Conservation (phyloP, 495 filamentous ascomycete species). For the Aspergillus cavernicola region DNA sequence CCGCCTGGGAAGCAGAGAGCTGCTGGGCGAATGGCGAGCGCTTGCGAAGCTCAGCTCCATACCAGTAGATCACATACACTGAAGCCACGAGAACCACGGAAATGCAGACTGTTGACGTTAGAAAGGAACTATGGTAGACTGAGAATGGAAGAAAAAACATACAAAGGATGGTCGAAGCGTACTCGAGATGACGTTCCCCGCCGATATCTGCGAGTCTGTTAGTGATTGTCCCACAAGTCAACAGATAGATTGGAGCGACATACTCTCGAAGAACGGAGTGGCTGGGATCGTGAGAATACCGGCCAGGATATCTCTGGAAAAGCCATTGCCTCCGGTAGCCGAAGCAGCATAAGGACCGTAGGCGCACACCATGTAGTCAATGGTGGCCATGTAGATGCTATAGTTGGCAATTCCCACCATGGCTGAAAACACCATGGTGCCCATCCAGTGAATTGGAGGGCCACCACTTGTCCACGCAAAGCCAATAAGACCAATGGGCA, state of each 20-base stretch:
- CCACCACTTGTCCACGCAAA: constrained; percentile 61
- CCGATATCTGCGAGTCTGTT: constrained; percentile 51
- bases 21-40: constrained; percentile 74
- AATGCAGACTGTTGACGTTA: constrained; percentile 47
- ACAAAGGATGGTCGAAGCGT: constrained; percentile 71
- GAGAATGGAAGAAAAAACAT: constrained; percentile 15
- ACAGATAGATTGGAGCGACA: constrained; percentile 15
- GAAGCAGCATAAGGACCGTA: constrained; percentile 72
- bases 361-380: constrained; percentile 70
- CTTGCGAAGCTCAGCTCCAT: constrained; percentile 63
- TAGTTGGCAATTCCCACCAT: constrained; percentile 69
- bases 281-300: constrained; percentile 73
- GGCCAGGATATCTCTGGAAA: constrained; percentile 76
- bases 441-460: constrained; percentile 61
- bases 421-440: constrained; percentile 57
- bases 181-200: constrained; percentile 55
- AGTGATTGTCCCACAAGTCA: not conserved
- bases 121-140: not conserved
- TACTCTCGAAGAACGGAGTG: constrained; percentile 60
- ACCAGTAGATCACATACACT: constrained; percentile 75
- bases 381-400: constrained; percentile 70
- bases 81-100: constrained; percentile 63
- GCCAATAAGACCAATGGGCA: constrained; percentile 58
- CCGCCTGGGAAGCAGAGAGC: constrained; percentile 30
- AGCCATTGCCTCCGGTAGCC: constrained; percentile 69